These are phyloP conservation scores for Claviceps paspali DNA, from an alignment of 2,329 filamentous ascomycete species.

Conservation along the genomic window DNA sequence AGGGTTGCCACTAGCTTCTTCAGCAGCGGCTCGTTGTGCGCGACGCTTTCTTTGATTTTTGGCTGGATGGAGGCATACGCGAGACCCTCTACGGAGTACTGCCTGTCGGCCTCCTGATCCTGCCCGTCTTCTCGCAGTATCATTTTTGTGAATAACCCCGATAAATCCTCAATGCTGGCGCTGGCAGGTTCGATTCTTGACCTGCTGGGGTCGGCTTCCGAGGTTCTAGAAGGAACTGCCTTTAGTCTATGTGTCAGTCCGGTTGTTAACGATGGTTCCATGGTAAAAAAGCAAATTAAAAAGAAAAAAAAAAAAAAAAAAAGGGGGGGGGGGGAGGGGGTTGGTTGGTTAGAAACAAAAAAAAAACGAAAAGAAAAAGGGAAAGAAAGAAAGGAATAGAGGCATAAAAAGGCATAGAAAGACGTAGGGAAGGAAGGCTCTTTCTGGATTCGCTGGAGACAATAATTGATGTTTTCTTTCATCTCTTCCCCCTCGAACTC, in stretches of 20 bases:
- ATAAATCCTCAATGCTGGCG: constrained; percentile 50
- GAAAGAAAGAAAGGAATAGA: not conserved
- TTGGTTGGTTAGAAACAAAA: not conserved
- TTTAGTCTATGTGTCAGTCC: constrained; percentile 35
- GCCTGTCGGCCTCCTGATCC: constrained; percentile 36
- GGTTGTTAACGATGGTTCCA: constrained; percentile 17
- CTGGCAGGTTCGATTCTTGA: constrained; percentile 35
- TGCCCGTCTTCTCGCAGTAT: constrained; percentile 40
- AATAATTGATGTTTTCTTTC: too few relatives aligned
- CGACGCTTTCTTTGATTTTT: constrained; percentile 68
- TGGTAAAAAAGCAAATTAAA: not conserved
- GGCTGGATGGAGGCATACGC: constrained; percentile 83
- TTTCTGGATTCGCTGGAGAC: too few relatives aligned
- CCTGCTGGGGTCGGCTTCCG: constrained; percentile 23
- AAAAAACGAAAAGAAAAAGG: not conserved
- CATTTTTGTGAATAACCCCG: constrained; percentile 50
- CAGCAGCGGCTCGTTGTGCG: constrained; percentile 52
- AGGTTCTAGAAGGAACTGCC: constrained; percentile 35
- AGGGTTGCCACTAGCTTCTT: constrained; percentile 53
- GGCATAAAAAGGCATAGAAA: too few relatives aligned
- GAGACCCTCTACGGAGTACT: constrained; percentile 74
- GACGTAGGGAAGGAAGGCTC: too few relatives aligned
- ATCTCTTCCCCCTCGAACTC: too few relatives aligned
- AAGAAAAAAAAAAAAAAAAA: not conserved
- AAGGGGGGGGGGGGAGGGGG: not conserved